Base-by-base conservation (phyloP, 2,329 filamentous ascomycete genomes). In the Penicillium thymicola region DNA sequence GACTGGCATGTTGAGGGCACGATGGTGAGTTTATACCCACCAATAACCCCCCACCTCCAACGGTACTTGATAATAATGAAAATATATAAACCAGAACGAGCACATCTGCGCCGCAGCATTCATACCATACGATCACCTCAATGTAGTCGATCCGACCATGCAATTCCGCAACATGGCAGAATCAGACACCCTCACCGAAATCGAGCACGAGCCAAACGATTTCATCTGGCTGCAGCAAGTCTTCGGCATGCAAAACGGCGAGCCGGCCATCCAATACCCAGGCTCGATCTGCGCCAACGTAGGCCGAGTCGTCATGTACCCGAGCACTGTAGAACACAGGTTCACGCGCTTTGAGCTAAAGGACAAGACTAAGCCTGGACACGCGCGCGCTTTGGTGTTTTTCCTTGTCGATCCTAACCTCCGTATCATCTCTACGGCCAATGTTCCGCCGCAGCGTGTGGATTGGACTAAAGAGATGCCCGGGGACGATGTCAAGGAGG, bases 51-150 rank as follows among this genome's bases (percentile, higher is more conserved):
- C 28, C 4, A 1, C 4, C 28, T 10, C 9, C 10, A 2, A 5
- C 30, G 28, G 16, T n/a, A 13, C 6, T 13, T 21, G 16, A 25
- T 9, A 14, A 8, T 32, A 34, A 46, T n/a, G 13, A 34, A 40
- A 23, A 14, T 21, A 18, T 2, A 42, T 16, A 5, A 18, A 27
- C 11, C 42, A 76, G 71, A 88, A 89, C 62, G 86, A 89, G 68
- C 82, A 81, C 59, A 87, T 89, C 37, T 81, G 79, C 60, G 84
- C 84, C 0, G 85, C 84, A 0, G 82, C 85, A 0, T 72, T 89
- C 18, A 86, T 85, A 70, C 85, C 86, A 68, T 84, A 84, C 61
- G 82, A 86, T 57, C 73, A 68, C 44, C 78, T 85, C 0, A 89
- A 89, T 67, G 80, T 88, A 49, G 81, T 80, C 0, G 75, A 81